Base-by-base conservation (phyloP, 495 filamentous ascomycete species). In the Penicillium coprophilum region DNA sequence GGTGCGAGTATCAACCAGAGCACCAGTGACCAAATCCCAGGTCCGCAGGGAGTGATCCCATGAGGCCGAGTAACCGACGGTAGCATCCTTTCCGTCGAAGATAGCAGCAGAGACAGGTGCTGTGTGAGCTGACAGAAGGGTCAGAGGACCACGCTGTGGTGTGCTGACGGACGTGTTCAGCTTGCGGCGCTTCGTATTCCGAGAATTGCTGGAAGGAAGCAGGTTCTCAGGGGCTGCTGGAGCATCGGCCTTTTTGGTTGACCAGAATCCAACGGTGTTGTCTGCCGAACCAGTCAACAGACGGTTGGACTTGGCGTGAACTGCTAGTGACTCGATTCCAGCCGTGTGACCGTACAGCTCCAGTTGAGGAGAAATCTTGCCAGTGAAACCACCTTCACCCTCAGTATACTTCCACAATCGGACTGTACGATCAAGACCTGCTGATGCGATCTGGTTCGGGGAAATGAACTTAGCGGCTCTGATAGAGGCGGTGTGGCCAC, bases 21-120 rank as follows among this genome's bases (percentile, higher is more conserved):
- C 62, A 45, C 78, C 71, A 7, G 93, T 97, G 0, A 89, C 82
- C 12, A 98, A 83, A 77, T 98, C 94, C 82, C 96, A 89, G 0
- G 94, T 97, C 23, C 85, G 86, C 57, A 97, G 76, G 0, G 89
- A 88, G 72, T 96, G 92, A 76, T 97, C 94, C 79, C 87, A 87
- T 20, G 90, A 92, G 3, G 82, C 80, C 0, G 91, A 92, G 78
- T 98, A 97, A 31, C 87, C 93, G 23, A 97, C 87, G 11, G 89
- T 96, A 27, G 85, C 71, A 75, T 97, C 94, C 44, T 80, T 79
- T 2, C 86, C 87, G 67, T 93, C 87, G 76, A 97, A 98, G 34
- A 90, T 82, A 19, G 85, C 87, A 31, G 83, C 85, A 1, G 87
- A 86, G 12, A 92, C 88, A 3, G 87, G 82, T 0, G 80, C 80